These are phyloP conservation scores for Skeletonema marinoi DNA, from an alignment of 108 stramenopile species.

Conservation along the genomic window DNA sequence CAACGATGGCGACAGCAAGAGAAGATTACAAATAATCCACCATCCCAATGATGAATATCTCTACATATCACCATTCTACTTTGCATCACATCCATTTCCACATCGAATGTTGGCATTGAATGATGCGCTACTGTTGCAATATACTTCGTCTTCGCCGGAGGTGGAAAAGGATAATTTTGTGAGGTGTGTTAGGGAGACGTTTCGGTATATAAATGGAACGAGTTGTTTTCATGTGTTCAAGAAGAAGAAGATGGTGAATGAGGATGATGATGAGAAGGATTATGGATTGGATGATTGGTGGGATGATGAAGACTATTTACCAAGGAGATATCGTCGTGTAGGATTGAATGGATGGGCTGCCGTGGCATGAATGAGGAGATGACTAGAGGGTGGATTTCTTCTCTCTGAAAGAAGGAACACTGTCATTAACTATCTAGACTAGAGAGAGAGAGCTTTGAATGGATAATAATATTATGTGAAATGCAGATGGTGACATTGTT, in stretches of 20 bases:
- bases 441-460: no score
- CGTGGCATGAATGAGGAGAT: not conserved
- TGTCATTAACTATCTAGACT: no score
- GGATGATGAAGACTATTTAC: constrained; percentile 2
- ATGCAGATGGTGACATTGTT: no score
- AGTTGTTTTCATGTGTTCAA: constrained; percentile 26
- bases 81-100: constrained; percentile 41
- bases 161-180: constrained; percentile 79
- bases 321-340: constrained; percentile 31
- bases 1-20: not conserved
- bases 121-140: constrained; percentile 55
- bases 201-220: constrained; percentile 28
- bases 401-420: no score
- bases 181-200: constrained; percentile 45
- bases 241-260: not conserved
- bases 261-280: not conserved
- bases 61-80: constrained; percentile 58
- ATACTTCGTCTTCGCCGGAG: constrained; percentile 75
- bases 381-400: no score
- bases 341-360: constrained; percentile 42
- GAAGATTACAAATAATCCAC: constrained; percentile 51
- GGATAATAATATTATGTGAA: no score
- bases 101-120: constrained; percentile 54
- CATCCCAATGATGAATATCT: constrained; percentile 31
- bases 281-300: not conserved